Evolutionary conservation across 768 basidiomycete species (phyloP).

Genomic region (Leccinum subgranulosum): DNA sequence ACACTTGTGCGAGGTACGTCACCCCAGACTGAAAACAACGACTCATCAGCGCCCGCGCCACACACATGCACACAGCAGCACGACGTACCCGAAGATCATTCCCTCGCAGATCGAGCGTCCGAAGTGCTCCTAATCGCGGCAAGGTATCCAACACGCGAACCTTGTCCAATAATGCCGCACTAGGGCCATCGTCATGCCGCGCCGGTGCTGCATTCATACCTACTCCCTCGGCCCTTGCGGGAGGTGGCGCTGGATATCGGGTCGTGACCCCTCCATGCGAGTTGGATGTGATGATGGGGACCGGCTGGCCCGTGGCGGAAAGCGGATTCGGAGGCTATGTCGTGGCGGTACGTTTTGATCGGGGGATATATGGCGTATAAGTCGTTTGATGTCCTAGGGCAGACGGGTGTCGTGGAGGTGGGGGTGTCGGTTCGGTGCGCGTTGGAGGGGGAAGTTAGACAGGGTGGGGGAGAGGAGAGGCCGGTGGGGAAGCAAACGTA

Average conservation of each 20-base stretch:
- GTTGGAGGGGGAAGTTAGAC: slow-evolving; percentile 15
- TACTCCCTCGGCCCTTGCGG: not conserved
- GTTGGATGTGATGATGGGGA: slow-evolving; percentile 71
- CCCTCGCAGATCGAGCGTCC: slow-evolving; percentile 76
- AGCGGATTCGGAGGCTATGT: slow-evolving; percentile 31
- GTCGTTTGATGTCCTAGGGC: slow-evolving; percentile 58
- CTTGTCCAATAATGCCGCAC: slow-evolving; percentile 70
- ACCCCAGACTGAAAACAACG: slow-evolving; percentile 56
- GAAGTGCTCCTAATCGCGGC: slow-evolving; percentile 78
- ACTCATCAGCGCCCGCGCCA: not conserved
- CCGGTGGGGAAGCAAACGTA: slow-evolving; percentile 30
- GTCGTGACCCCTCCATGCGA: slow-evolving; percentile 52
- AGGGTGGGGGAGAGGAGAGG: slow-evolving; percentile 32
- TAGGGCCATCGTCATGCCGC: slow-evolving; percentile 40
- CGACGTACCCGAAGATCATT: slow-evolving; percentile 85
- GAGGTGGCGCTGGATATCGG: slow-evolving; percentile 32
- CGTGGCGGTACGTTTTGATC: slow-evolving; percentile 44
- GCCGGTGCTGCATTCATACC: slow-evolving; percentile 5
- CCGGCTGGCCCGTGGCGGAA: slow-evolving; percentile 39
- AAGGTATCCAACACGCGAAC: slow-evolving; percentile 86
- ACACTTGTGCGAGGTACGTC: slow-evolving; percentile 87
- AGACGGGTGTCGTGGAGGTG: slow-evolving; percentile 50
- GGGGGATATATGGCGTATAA: slow-evolving; percentile 77
- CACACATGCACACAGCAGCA: not conserved
- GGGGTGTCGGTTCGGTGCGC: slow-evolving; percentile 41